A percentile compares a stretch with the other conserved stretches of the same genome.
phyloP scores from a whole-genome alignment of 345 rosid species.

The Orychophragmus violaceus region DNA sequence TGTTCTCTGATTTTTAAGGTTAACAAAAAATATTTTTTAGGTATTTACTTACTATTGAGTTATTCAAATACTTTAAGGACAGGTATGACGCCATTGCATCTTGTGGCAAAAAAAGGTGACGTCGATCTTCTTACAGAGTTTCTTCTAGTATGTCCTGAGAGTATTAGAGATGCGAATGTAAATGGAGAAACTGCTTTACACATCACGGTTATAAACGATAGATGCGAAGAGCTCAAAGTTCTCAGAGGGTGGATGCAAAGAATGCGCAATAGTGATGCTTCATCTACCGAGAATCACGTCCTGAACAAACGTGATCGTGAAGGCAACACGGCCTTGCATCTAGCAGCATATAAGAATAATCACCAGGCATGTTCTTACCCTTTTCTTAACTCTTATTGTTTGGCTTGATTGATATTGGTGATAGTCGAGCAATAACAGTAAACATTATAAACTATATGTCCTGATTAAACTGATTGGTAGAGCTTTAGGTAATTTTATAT shows the following conservation, averaged over 20 bases:
- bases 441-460: too few relatives aligned
- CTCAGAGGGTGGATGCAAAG: conserved; percentile 4
- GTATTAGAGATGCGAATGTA: conserved; percentile 6
- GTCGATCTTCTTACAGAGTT: not conserved
- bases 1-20: too few relatives aligned
- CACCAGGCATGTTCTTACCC: conserved; percentile 12
- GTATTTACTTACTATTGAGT: too few relatives aligned
- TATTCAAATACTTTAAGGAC: too few relatives aligned
- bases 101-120: not conserved
- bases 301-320: conserved; percentile 9
- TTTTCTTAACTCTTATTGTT: too few relatives aligned
- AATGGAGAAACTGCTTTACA: conserved; percentile 19
- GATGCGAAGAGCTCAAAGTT: conserved; percentile 4
- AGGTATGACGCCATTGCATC: conserved; percentile 26
- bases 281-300: not conserved
- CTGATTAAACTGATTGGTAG: too few relatives aligned
- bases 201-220: not conserved
- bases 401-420: too few relatives aligned
- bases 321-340: conserved; percentile 25
- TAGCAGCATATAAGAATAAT: not conserved
- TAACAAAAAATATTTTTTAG: too few relatives aligned
- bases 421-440: too few relatives aligned
- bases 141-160: conserved; percentile 5
- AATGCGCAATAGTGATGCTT: not conserved
- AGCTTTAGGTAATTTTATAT: too few relatives aligned